Conservation (phyloP, 345 rosid genomes). For the Brassica rapa region DNA sequence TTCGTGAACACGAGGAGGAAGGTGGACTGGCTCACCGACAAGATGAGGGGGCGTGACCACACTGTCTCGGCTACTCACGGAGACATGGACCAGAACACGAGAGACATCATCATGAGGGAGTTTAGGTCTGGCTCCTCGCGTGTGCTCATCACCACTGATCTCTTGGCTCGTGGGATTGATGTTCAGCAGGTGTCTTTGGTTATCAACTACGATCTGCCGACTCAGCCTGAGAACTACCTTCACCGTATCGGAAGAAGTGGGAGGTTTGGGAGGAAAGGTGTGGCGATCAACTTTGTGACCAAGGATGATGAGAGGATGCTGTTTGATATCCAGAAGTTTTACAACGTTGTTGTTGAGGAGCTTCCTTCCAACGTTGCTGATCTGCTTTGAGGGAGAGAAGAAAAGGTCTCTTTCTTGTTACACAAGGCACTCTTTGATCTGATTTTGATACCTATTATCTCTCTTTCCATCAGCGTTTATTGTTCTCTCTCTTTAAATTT, state of each 20-base stretch:
- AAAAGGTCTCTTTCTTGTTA: not conserved
- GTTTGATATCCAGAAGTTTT: not conserved
- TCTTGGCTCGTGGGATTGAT: not conserved
- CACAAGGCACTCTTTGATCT: not conserved
- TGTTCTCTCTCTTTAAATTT: not conserved
- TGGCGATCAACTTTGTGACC: not conserved
- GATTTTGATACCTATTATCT: not conserved
- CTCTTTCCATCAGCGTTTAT: not conserved
- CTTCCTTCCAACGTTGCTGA: not conserved
- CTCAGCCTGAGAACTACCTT: conserved; percentile 1
- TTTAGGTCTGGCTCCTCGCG: not conserved
- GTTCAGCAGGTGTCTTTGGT: not conserved
- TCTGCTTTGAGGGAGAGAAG: not conserved
- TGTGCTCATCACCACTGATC: conserved; percentile 1
- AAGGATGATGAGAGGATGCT: not conserved
- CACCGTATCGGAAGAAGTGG: not conserved
- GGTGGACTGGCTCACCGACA: not conserved
- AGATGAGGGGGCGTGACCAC: not conserved
- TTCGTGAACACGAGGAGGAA: not conserved
- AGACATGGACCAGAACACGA: not conserved
- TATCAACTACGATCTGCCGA: not conserved
- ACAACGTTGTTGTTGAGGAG: not conserved
- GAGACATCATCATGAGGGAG: conserved; percentile 5
- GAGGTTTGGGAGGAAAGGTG: not conserved
- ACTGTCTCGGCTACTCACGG: not conserved